phyloP scores from a whole-genome alignment of 1,284 basidiomycete species.

The Moesziomyces sp. region DNA sequence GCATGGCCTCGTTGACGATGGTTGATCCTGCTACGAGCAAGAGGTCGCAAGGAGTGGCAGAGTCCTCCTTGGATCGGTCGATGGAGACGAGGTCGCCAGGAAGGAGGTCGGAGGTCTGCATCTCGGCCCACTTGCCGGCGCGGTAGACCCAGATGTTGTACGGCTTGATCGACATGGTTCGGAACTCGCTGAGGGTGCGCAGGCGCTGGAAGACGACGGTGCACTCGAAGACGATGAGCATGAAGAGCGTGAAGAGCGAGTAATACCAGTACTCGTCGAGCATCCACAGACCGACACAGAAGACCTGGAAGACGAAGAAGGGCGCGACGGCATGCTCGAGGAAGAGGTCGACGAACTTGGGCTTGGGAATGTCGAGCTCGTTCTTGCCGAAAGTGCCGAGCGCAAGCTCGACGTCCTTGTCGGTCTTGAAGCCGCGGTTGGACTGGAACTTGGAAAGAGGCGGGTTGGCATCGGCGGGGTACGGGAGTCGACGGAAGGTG shows the following conservation, averaged over 20 bases:
- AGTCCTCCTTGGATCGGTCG: constrained; percentile 65
- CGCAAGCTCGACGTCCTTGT: constrained; percentile 58
- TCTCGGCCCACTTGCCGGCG: constrained; percentile 58
- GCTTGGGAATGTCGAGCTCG: constrained; percentile 64
- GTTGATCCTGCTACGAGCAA: constrained; percentile 59
- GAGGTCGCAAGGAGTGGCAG: constrained; percentile 63
- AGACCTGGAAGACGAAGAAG: constrained; percentile 68
- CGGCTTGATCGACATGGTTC: constrained; percentile 67
- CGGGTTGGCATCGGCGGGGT: constrained; percentile 83
- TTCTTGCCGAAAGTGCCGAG: constrained; percentile 64
- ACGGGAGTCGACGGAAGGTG: constrained; percentile 84
- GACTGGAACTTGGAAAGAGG: constrained; percentile 77
- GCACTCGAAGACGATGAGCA: constrained; percentile 66
- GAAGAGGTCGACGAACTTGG: constrained; percentile 65
- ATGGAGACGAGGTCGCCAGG: constrained; percentile 66
- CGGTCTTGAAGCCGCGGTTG: constrained; percentile 71
- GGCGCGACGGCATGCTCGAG: constrained; percentile 67
- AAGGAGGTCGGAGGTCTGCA: constrained; percentile 59
- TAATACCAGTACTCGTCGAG: constrained; percentile 68
- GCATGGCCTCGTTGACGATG: constrained; percentile 68
- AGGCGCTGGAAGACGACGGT: constrained; percentile 66
- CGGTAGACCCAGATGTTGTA: constrained; percentile 63
- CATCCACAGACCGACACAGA: constrained; percentile 68
- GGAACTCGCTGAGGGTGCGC: constrained; percentile 66
- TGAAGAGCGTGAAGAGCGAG: constrained; percentile 67